phyloP scores from a whole-genome alignment of 2,329 filamentous ascomycete species.

The Teratosphaeria nubilosa region DNA sequence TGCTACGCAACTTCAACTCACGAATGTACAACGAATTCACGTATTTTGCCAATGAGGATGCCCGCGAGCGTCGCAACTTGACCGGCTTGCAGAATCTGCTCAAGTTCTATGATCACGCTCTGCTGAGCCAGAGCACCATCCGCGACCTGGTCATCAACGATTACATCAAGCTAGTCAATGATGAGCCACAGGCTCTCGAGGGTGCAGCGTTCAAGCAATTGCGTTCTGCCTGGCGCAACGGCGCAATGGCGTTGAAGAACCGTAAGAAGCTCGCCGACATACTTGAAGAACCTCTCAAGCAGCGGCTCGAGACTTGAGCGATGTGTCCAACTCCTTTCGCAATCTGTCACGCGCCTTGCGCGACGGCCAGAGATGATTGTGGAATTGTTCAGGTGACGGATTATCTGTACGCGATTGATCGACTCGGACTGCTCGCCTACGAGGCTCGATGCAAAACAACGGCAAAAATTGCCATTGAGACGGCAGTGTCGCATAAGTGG shows the following conservation, averaged over 20 bases:
- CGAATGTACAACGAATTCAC: conserved; percentile 69
- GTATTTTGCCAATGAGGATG: conserved; percentile 55
- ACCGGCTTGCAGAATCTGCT: conserved; percentile 54
- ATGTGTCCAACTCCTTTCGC: background rate
- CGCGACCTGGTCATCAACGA: conserved; percentile 45
- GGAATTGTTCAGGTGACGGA: no score
- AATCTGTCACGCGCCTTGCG: background rate
- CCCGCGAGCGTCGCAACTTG: conserved; percentile 39
- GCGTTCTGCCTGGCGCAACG: conserved; percentile 44
- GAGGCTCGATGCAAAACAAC: background rate
- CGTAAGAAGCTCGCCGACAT: conserved; percentile 46
- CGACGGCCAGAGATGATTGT: background rate
- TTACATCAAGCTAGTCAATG: conserved; percentile 45
- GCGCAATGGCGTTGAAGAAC: conserved; percentile 45
- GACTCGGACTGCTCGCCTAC: background rate
- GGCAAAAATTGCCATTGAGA: background rate
- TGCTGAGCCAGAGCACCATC: conserved; percentile 42
- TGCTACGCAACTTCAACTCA: conserved; percentile 63
- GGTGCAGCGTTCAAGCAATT: conserved; percentile 41
- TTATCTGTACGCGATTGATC: background rate
- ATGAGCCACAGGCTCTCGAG: conserved; percentile 33
- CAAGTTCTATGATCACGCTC: conserved; percentile 53
- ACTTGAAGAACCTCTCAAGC: conserved; percentile 41
- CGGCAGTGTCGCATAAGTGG: background rate
- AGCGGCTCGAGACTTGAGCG: conserved; percentile 33